phyloP scores from a whole-genome alignment of 805 yeast genomes.

The Spathaspora sp. region DNA sequence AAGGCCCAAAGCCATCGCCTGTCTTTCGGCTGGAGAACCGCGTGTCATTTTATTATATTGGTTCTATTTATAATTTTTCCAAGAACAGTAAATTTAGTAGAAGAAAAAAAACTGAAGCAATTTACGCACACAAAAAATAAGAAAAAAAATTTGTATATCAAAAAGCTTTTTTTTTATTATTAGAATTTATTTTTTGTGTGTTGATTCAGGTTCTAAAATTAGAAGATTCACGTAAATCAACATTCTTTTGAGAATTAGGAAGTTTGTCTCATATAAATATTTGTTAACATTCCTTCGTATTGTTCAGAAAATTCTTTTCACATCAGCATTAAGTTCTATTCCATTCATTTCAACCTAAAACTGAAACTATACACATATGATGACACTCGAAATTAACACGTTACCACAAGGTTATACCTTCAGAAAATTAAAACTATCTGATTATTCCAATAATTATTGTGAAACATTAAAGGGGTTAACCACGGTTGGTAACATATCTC shows the following conservation, averaged over 20 bases:
- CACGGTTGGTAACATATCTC: constrained; percentile 71
- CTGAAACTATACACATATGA: not conserved
- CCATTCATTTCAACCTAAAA: too few relatives aligned
- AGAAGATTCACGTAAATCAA: not conserved
- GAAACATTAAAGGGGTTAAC: constrained; percentile 68
- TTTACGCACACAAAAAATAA: not conserved
- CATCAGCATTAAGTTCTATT: too few relatives aligned
- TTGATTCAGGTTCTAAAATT: not conserved
- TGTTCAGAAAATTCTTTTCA: not conserved
- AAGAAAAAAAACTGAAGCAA: not conserved
- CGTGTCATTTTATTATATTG: too few relatives aligned
- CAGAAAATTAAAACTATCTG: constrained; percentile 53
- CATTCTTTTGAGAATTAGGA: not conserved
- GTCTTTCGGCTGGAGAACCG: too few relatives aligned
- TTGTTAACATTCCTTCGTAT: not conserved
- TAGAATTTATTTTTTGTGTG: not conserved
- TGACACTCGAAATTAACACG: constrained; percentile 11
- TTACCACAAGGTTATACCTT: constrained; percentile 68
- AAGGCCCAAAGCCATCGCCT: too few relatives aligned
- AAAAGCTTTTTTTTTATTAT: not conserved
- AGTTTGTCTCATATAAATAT: not conserved
- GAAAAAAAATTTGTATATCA: not conserved
- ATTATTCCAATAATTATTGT: constrained; percentile 60
- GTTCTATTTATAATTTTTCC: not conserved
- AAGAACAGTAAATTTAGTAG: not conserved